phyloP scores from a whole-genome alignment of 2,329 filamentous ascomycete species.

The Diaporthe citri region DNA sequence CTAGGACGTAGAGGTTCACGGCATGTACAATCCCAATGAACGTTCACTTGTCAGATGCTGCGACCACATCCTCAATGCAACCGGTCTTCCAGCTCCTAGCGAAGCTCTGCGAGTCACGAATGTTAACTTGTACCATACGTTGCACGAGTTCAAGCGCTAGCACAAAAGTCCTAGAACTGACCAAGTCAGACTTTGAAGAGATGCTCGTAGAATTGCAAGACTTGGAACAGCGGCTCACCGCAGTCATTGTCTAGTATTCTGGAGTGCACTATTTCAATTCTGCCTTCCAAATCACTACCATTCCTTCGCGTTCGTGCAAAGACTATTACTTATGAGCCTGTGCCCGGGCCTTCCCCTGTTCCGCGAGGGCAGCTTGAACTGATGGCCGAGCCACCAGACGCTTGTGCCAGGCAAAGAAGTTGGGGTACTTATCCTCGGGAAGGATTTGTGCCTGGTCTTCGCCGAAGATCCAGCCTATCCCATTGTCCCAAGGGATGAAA shows the following conservation, averaged over 20 bases:
- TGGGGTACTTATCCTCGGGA: conserved; percentile 51
- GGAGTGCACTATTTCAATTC: too few relatives aligned
- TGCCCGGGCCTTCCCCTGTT: conserved; percentile 9
- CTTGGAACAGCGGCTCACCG: not conserved
- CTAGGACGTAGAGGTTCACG: too few relatives aligned
- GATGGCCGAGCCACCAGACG: conserved; percentile 49
- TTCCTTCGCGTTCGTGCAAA: not conserved
- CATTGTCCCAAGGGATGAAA: conserved; percentile 31
- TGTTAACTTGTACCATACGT: too few relatives aligned
- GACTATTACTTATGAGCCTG: not conserved
- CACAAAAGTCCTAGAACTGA: too few relatives aligned
- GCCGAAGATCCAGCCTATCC: conserved; percentile 34
- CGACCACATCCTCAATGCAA: too few relatives aligned
- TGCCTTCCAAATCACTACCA: not conserved
- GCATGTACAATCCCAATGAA: too few relatives aligned
- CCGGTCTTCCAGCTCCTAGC: too few relatives aligned
- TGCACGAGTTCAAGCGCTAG: too few relatives aligned
- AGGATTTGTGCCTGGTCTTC: conserved; percentile 44
- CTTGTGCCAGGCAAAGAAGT: conserved; percentile 52
- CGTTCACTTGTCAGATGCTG: too few relatives aligned
- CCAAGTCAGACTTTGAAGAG: too few relatives aligned
- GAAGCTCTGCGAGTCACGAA: too few relatives aligned
- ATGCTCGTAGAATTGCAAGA: not conserved
- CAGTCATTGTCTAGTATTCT: not conserved
- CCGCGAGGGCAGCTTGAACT: conserved; percentile 41